Base-by-base conservation (phyloP, 2,329 filamentous ascomycete genomes). In the Aspergillus sp. region DNA sequence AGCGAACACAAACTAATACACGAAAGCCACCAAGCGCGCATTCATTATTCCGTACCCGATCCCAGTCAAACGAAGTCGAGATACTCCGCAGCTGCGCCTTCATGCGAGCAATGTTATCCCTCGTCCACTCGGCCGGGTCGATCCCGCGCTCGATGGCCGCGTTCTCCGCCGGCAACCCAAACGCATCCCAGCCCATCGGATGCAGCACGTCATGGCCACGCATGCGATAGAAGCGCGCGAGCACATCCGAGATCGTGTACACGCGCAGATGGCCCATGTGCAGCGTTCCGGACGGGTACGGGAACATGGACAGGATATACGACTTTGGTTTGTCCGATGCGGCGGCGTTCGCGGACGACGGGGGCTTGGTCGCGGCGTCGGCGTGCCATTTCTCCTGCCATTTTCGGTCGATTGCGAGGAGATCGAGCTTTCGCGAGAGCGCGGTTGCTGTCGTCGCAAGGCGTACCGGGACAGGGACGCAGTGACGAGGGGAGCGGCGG, bases 141-240 rank as follows among this genome's bases (percentile, higher is more conserved):
- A 93, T 80, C 11, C 89, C 89, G 56, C 88, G 79, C 72, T 95
- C 89, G 52, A 95, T 88, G 7, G 91, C 91, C 16, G 91, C 91
- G 74, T 96, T 96, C 71, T 96, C 91, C 41, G 91, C 91, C 10
- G 91, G 91, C 51, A 96, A 76, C 2, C 91, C 91, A 73, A 96
- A 96, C 4, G 90, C 89, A 77, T 96, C 91, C 91, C 91, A 96
- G 10, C 91, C 91, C 81, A 96, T 96, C n/a, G 91, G 90, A 58
- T 96, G 83, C 49, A 95, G 72, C 29, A 95, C 89, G 50, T 88
- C 75, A 60, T 85, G 79, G 14, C 91, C 91, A 60, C 86, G 84
- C 74, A 96, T 85, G 21, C 81, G 81, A 63, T 86, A 84, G 66
- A 87, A 95, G 49, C 91, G 83, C 13, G 90, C 85, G 48, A 96